Evolutionary conservation across 169 alveolate genomes (phyloP).

Genomic region (Eimeria acervulina): DNA sequence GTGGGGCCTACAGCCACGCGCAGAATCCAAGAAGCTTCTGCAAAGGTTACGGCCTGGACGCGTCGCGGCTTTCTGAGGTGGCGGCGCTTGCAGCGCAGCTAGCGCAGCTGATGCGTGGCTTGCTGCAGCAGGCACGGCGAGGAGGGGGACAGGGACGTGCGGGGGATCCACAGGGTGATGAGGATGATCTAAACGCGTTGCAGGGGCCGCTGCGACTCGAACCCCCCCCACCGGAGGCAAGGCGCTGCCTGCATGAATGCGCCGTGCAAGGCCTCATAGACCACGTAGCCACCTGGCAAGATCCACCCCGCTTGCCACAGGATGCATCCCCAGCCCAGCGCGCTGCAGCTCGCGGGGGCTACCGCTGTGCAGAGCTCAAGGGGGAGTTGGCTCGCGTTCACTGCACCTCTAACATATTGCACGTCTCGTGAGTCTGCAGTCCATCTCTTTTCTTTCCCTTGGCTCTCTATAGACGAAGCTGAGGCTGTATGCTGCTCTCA

Average conservation of each 20-base stretch:
- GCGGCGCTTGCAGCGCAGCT: slow-evolving; percentile 75
- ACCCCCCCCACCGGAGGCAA: neutral
- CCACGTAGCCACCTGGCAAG: slow-evolving; percentile 71
- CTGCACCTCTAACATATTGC: slow-evolving; percentile 65
- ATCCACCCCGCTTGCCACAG: slow-evolving; percentile 32
- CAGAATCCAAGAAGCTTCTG: slow-evolving; percentile 46
- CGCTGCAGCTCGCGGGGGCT: slow-evolving; percentile 67
- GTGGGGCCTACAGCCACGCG: slow-evolving; percentile 83
- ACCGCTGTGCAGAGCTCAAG: slow-evolving; percentile 76
- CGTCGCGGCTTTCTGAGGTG: slow-evolving; percentile 66
- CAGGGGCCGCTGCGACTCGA: slow-evolving; percentile 35
- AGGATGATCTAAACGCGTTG: slow-evolving; percentile 10
- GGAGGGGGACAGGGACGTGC: neutral
- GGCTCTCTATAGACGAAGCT: neutral
- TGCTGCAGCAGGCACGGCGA: slow-evolving; percentile 31
- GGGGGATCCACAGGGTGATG: neutral
- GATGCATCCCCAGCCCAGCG: slow-evolving; percentile 53
- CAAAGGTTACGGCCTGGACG: slow-evolving; percentile 49
- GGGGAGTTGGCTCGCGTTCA: slow-evolving; percentile 65
- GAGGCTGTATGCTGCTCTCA: neutral
- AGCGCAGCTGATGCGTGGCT: slow-evolving; percentile 54
- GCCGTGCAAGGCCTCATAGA: slow-evolving; percentile 75
- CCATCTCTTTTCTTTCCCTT: neutral
- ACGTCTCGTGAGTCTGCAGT: neutral
- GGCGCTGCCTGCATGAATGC: slow-evolving; percentile 61